Evolutionary conservation across 2,329 filamentous ascomycete genomes (phyloP).

Genomic region (Arthrobotrys sphaeroides): DNA sequence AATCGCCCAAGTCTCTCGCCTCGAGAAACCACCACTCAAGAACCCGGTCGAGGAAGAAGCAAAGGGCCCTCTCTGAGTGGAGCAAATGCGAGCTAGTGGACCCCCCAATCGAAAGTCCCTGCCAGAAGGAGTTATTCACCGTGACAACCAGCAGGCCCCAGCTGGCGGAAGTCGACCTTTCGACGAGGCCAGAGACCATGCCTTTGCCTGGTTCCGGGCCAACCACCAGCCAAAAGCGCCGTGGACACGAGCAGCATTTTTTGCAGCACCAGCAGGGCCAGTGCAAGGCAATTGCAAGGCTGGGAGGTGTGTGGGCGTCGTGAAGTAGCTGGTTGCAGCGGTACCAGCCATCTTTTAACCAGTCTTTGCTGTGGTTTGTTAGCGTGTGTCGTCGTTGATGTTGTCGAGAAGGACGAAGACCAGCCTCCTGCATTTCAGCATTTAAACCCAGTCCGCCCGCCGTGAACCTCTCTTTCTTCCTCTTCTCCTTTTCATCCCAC

Average conservation of each 20-base stretch:
- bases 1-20: conserved; percentile 49
- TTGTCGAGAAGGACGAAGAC: conserved; percentile 20
- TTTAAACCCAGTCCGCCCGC: conserved; percentile 53
- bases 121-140: conserved; percentile 53
- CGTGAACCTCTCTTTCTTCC: conserved; percentile 11
- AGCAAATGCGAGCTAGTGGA: conserved; percentile 47
- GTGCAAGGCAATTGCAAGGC: no score
- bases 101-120: conserved; percentile 46
- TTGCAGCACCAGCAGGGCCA: conserved; percentile 14
- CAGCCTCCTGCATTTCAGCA: conserved; percentile 54
- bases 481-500: conserved; percentile 33
- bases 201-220: conserved; percentile 14
- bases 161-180: conserved; percentile 31
- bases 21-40: conserved; percentile 44
- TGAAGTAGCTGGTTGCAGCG: neutral
- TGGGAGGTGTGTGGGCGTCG: no score
- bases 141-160: conserved; percentile 53
- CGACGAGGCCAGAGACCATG: neutral
- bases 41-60: conserved; percentile 46
- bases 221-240: conserved; percentile 47
- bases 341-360: neutral
- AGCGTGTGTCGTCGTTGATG: neutral
- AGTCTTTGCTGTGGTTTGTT: neutral
- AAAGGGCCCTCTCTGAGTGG: conserved; percentile 23
- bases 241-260: neutral